Base-by-base conservation (phyloP, 2,329 filamentous ascomycete species). In the Colletotrichum sidae region DNA sequence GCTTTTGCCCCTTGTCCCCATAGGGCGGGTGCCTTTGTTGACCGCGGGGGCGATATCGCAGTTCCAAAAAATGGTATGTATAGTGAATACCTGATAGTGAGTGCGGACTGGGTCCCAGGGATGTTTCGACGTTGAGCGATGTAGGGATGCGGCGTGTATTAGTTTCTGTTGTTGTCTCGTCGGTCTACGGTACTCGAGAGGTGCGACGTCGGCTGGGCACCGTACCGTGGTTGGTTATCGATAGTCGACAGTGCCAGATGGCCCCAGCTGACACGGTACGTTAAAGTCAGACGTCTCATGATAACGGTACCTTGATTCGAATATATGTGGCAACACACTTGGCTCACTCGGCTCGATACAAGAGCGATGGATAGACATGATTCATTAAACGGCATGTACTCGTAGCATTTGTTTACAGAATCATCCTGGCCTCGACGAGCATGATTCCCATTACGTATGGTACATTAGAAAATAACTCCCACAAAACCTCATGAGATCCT, bases 361-460 rank as follows among this genome's bases (percentile, higher is more conserved):
- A 25, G 0, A 25, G 25, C 42, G 3, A 33, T 60, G 6, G 6
- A 42, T 42, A 39, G 38, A 51, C 15, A 37, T 42, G 17, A 49
- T 65, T 62, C 52, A 63, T 65, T 62, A 4, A 58, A 55, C 39
- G 53, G 4, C 63, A 63, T 66, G 33, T 66, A 63, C 58, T 54
- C 63, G 63, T 66, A 11, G 53, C 57, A 39, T 53, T 61, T 51
- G 62, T 58, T 49, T 67, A 65, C 64, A 67, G 60, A 67, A 65
- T 55, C 60, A 67, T 64, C 64, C 60, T 63, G 37, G 44, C 63
- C 50, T 58, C 37, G 37, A 52, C 52, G 49, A 64, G 59, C 64
- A 67, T 64, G 60, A 60, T 67, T 65, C 60, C 50, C 60, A 67
- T 67, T 67, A 66, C 52, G 58, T 65, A 65, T 66, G 44, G 60